Base-by-base conservation (phyloP, 1,284 basidiomycete species). In the Cutaneotrichosporon spelunceum region DNA sequence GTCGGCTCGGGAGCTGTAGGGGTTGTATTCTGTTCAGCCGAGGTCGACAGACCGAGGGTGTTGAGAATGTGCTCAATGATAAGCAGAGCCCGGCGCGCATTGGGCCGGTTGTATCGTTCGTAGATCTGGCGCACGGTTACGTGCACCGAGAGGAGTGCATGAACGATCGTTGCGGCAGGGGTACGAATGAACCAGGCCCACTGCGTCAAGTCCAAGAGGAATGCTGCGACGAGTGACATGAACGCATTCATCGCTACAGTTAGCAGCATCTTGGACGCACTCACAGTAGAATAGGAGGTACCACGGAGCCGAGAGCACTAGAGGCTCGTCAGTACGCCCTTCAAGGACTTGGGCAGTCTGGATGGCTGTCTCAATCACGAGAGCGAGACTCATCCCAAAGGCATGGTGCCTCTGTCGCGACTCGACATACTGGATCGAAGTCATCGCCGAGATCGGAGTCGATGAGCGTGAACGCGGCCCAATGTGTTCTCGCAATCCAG, bases 221-320 rank as follows among this genome's bases (percentile, higher is more conserved):
- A 60, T 1, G 62, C 62, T 3, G 64, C 64, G 5, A 68, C 45
- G 29, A 68, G 59, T 4, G 64, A 64, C 64, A 62, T 68, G 60
- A 68, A 68, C 7, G 66, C 56, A 47, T 68, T 68, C 62, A 66
- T 61, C 19, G 61, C 62, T 65, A 24, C 23, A 24, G 23, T 48
- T 23, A 54, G 53, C 30, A n/a, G 21, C 1, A 30, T 27, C 16
- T 19, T 19, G 19, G 45, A 13, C 24, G 26, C 42, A 45, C 64
- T 42, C 61, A 65, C 64, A 58, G 56, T 66, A 68, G 55, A 64
- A 66, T 19, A 68, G 64, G 52, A 60, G 66, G 53, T 66, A 68
- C 66, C 66, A 68, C 2, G 61, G 61, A 16, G 66, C 66, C 0
- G 36, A 50, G 7, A 61, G 50, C 11, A 50, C 50, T n/a, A 48